These are phyloP conservation scores for Monosporascus sp. DNA, from an alignment of 2,329 filamentous ascomycete genomes.

Conservation along the genomic window DNA sequence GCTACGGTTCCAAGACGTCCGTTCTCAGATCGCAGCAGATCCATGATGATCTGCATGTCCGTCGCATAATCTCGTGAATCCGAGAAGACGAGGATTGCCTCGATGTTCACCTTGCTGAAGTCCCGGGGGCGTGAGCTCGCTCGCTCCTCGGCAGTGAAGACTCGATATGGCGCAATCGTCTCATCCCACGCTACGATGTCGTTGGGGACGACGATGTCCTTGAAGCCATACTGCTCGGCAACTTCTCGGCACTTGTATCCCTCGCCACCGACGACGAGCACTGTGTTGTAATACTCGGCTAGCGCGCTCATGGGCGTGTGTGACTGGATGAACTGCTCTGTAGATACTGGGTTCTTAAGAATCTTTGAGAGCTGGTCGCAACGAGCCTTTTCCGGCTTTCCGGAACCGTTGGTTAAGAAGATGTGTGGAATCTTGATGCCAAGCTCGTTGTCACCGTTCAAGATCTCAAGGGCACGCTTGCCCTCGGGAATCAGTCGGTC, in stretches of 20 bases:
- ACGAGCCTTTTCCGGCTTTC: constrained; percentile 62
- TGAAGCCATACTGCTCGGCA: constrained; percentile 68
- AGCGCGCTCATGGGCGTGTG: constrained; percentile 74
- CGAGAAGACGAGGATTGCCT: constrained; percentile 70
- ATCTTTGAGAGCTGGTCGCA: constrained; percentile 64
- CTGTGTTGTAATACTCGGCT: constrained; percentile 70
- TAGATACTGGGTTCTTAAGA: constrained; percentile 58
- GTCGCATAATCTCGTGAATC: constrained; percentile 70
- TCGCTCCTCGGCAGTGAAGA: constrained; percentile 64
- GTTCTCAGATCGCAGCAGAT: constrained; percentile 63
- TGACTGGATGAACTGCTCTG: constrained; percentile 72
- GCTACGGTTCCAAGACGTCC: constrained; percentile 61
- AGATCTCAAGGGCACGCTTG: constrained; percentile 60
- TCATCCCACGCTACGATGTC: constrained; percentile 67
- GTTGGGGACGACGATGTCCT: constrained; percentile 67
- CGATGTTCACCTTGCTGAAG: constrained; percentile 66
- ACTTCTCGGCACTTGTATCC: constrained; percentile 70
- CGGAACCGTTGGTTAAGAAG: constrained; percentile 70
- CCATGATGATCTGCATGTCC: constrained; percentile 72
- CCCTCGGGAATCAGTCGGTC: constrained; percentile 66
- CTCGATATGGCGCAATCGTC: constrained; percentile 63
- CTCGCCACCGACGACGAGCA: constrained; percentile 71
- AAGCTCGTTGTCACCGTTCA: constrained; percentile 72
- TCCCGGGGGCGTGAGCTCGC: constrained; percentile 63
- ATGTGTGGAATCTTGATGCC: constrained; percentile 74